Conservation (phyloP, 768 basidiomycete genomes). For the Tylopilus rubrobrunneus region DNA sequence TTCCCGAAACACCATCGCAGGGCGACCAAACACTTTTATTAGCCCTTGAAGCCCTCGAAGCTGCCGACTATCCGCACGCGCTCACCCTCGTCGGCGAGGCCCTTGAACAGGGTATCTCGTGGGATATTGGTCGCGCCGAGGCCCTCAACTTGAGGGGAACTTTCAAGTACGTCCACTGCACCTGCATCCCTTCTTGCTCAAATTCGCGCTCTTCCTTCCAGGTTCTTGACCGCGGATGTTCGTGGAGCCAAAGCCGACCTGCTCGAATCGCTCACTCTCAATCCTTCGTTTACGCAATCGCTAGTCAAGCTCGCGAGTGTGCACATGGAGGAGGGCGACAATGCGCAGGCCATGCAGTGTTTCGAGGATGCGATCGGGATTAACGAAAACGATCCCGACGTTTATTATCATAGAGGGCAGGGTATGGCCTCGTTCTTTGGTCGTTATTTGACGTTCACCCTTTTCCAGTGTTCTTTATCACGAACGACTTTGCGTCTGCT, state of each 20-base stretch:
- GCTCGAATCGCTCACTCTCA: constrained; percentile 65
- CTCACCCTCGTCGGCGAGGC: constrained; percentile 80
- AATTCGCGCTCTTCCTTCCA: constrained; percentile 24
- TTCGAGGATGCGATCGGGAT: constrained; percentile 87
- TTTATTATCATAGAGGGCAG: constrained; percentile 98
- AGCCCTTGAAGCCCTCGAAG: constrained; percentile 78
- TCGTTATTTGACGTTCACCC: not conserved
- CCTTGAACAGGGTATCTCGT: constrained; percentile 81
- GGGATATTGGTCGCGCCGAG: constrained; percentile 71
- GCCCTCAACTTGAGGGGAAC: constrained; percentile 92
- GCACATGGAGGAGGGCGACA: constrained; percentile 91
- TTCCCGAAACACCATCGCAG: constrained; percentile 70
- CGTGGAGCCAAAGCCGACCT: constrained; percentile 80
- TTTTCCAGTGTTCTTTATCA: constrained; percentile 78
- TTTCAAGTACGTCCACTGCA: constrained; percentile 68
- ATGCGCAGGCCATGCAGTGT: constrained; percentile 78
- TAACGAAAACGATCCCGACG: constrained; percentile 85
- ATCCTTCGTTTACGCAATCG: constrained; percentile 74
- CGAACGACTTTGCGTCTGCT: constrained; percentile 82
- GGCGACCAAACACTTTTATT: constrained; percentile 84
- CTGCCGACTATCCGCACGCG: constrained; percentile 80
- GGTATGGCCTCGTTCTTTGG: constrained; percentile 38
- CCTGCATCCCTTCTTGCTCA: not conserved
- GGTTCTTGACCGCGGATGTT: constrained; percentile 87
- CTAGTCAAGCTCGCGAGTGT: constrained; percentile 97